Percentiles rank a stretch among this genome's conserved stretches.
phyloP scores from a whole-genome alignment of 1,284 basidiomycete species.

The Calocybe gambosa region DNA sequence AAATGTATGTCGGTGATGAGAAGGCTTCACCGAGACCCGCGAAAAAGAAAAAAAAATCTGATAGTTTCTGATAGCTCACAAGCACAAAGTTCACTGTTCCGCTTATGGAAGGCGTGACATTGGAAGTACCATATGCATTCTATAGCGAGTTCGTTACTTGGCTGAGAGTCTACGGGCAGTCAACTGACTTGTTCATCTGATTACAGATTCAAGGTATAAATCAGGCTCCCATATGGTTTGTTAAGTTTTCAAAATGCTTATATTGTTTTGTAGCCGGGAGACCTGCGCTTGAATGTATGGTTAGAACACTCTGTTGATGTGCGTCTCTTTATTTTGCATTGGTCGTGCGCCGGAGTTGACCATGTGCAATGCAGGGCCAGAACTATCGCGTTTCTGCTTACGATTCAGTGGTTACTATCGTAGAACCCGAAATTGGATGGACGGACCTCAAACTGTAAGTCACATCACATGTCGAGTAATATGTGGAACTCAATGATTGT shows the following conservation, averaged over 20 bases:
- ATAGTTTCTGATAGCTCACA: constrained; percentile 43
- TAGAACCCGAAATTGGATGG: constrained; percentile 75
- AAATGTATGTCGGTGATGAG: constrained; percentile 50
- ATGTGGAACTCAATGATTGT: constrained; percentile 4
- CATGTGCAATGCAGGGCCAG: constrained; percentile 33
- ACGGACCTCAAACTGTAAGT: constrained; percentile 79
- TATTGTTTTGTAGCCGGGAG: constrained; percentile 52
- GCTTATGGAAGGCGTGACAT: constrained; percentile 57
- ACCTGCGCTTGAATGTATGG: constrained; percentile 76
- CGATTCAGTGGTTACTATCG: constrained; percentile 76
- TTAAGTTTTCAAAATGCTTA: constrained; percentile 7
- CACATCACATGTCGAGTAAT: background rate
- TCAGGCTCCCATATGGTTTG: background rate
- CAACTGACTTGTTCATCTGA: constrained; percentile 16
- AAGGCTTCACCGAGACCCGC: background rate
- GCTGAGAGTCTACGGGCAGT: background rate
- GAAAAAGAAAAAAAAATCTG: constrained; percentile 2
- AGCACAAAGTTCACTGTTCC: constrained; percentile 54
- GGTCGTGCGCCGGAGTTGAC: constrained; percentile 7
- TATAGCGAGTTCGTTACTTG: constrained; percentile 76
- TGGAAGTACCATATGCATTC: constrained; percentile 72
- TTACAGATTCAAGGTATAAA: constrained; percentile 55
- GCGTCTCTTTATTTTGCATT: constrained; percentile 20
- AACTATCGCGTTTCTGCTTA: constrained; percentile 65
- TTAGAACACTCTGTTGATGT: constrained; percentile 67